Evolutionary conservation across 306 rosid genomes (phyloP).

Genomic region (Prunus persica): DNA sequence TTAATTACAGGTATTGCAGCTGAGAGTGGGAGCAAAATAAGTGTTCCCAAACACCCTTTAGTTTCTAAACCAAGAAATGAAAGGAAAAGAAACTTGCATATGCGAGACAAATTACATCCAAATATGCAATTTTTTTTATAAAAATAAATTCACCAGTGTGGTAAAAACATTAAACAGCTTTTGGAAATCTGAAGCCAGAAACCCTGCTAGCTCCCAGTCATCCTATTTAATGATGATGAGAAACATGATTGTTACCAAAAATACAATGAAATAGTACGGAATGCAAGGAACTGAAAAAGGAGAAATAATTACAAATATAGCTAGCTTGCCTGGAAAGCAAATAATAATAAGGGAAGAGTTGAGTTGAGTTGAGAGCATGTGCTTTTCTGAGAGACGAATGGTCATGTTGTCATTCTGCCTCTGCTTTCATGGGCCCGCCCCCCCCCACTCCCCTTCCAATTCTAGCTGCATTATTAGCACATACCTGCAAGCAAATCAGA

Average conservation of each 20-base stretch:
- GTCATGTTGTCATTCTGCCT: background rate
- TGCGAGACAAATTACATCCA: no score
- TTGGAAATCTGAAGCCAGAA: background rate
- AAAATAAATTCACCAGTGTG: no score
- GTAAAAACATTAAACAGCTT: no score
- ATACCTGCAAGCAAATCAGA: background rate
- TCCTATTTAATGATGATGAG: slow-evolving; percentile 3
- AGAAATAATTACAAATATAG: background rate
- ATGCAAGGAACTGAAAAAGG: slow-evolving; percentile 2
- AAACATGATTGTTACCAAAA: slow-evolving; percentile 7
- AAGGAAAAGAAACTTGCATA: no score
- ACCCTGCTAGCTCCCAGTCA: background rate
- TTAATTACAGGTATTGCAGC: no score
- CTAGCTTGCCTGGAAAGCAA: background rate
- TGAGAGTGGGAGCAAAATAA: no score
- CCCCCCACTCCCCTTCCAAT: background rate
- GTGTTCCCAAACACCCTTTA: no score
- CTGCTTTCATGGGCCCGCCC: background rate
- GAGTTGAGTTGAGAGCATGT: background rate
- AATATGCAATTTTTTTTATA: no score
- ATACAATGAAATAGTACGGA: slow-evolving; percentile 3
- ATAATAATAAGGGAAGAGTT: background rate
- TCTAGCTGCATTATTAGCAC: background rate
- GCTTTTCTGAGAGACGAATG: background rate
- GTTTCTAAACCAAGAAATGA: no score